Evolutionary conservation across 257 asterid genomes (phyloP).

Genomic region (Nicotiana obtusifolia): DNA sequence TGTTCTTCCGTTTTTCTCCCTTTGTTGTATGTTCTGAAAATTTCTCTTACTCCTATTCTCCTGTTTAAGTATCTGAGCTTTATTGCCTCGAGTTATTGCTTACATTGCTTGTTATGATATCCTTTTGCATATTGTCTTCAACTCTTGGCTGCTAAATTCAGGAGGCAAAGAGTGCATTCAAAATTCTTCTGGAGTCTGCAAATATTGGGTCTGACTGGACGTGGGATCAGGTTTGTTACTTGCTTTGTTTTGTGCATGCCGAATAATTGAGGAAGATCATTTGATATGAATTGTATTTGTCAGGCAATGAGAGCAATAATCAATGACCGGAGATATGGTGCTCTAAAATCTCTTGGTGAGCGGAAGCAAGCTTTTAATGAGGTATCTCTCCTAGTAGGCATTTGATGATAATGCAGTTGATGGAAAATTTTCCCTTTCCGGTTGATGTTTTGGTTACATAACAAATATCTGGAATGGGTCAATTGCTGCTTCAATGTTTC

Average conservation of each 20-base stretch:
- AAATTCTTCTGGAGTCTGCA: conserved; percentile 63
- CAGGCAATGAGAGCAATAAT: conserved; percentile 91
- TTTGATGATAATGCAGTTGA: conserved; percentile 7
- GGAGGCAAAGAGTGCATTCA: conserved; percentile 89
- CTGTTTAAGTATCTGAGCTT: neutral
- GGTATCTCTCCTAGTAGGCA: conserved; percentile 37
- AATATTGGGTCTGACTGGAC: conserved; percentile 86
- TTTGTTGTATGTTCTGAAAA: neutral
- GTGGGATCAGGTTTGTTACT: conserved; percentile 79
- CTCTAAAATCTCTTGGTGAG: conserved; percentile 76
- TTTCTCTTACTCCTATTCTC: neutral
- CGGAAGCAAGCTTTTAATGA: conserved; percentile 86
- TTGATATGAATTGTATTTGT: conserved; percentile 17
- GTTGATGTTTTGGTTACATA: neutral
- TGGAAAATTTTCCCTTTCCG: conserved; percentile 9
- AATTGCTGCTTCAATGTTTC: conserved; percentile 14
- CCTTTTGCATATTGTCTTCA: conserved; percentile 3
- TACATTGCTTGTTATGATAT: neutral
- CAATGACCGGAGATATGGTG: conserved; percentile 82
- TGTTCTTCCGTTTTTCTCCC: neutral
- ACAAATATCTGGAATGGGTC: conserved; percentile 1
- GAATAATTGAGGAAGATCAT: conserved; percentile 15
- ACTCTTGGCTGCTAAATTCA: conserved; percentile 21
- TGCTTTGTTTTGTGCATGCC: conserved; percentile 11
- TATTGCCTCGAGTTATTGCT: neutral